These are phyloP conservation scores for Phytophthora lateralis DNA, from an alignment of 352 stramenopile species.

Conservation along the genomic window DNA sequence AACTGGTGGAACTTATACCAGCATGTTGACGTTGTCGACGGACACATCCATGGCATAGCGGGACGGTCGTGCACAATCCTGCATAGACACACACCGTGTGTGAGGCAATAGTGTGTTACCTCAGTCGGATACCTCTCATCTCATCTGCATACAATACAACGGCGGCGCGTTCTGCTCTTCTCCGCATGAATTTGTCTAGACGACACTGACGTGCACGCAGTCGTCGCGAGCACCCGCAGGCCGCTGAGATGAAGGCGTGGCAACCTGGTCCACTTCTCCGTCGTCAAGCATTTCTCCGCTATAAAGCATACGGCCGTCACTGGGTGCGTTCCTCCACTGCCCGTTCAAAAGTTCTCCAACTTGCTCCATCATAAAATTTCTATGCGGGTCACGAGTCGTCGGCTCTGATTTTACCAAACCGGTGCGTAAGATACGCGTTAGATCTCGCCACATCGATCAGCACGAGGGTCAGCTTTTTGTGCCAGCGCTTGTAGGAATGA, in stretches of 20 bases:
- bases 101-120: slow-evolving; percentile 4
- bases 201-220: neutral
- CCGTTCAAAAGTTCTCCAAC: slow-evolving; percentile 3
- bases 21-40: slow-evolving; percentile 6
- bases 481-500: slow-evolving; percentile 2
- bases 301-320: slow-evolving; percentile 3
- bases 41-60: slow-evolving; percentile 1
- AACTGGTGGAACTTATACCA: slow-evolving; percentile 14
- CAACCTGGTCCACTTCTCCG: neutral
- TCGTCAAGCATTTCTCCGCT: slow-evolving; percentile 1
- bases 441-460: slow-evolving; percentile 2
- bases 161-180: slow-evolving; percentile 5
- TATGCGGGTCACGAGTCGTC: neutral
- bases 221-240: neutral
- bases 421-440: slow-evolving; percentile 2
- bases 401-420: neutral
- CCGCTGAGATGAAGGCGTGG: neutral
- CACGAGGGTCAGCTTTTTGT: slow-evolving; percentile 2
- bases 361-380: neutral
- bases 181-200: slow-evolving; percentile 9
- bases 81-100: neutral
- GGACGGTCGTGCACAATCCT: neutral
- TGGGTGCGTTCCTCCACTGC: slow-evolving; percentile 1
- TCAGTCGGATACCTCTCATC: slow-evolving; percentile 1
- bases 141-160: slow-evolving; percentile 3